Percentiles rank a stretch among this genome's conserved stretches.
phyloP scores from a whole-genome alignment of 225 moss, liverwort and hornwort species.

The Pleurozium schreberi region DNA sequence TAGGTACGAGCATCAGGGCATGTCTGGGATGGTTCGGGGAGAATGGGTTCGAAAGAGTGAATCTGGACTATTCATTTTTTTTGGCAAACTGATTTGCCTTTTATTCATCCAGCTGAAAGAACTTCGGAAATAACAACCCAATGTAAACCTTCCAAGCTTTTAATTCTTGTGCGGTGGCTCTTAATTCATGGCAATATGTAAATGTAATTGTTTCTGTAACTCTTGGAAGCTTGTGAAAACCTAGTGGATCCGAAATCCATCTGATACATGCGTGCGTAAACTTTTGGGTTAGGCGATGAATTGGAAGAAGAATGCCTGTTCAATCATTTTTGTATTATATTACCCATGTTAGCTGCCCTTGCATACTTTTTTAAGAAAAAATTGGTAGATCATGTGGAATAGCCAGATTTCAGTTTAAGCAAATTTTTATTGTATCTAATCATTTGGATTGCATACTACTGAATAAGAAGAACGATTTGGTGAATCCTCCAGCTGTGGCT shows the following conservation, averaged over 20 bases:
- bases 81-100: not conserved
- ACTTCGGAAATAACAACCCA: too few species aligned
- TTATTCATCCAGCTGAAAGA: not conserved
- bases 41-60: too few species aligned
- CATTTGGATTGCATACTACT: too few species aligned
- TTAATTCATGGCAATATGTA: too few species aligned
- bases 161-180: not conserved
- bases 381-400: too few species aligned
- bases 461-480: too few species aligned
- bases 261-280: rapidly evolving
- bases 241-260: not conserved
- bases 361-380: too few species aligned
- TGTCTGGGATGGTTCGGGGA: not conserved
- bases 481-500: not conserved
- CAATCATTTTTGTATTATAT: not conserved
- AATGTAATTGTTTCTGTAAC: not conserved
- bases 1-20: too few species aligned
- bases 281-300: not conserved
- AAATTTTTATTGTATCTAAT: too few species aligned
- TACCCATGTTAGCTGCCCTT: too few species aligned
- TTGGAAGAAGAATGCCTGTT: not conserved
- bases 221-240: too few species aligned
- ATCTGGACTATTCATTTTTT: not conserved
- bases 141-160: not conserved
- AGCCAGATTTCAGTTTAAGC: too few species aligned